Base-by-base conservation (phyloP, 2,329 filamentous ascomycete genomes). In the Colletotrichum sp. region DNA sequence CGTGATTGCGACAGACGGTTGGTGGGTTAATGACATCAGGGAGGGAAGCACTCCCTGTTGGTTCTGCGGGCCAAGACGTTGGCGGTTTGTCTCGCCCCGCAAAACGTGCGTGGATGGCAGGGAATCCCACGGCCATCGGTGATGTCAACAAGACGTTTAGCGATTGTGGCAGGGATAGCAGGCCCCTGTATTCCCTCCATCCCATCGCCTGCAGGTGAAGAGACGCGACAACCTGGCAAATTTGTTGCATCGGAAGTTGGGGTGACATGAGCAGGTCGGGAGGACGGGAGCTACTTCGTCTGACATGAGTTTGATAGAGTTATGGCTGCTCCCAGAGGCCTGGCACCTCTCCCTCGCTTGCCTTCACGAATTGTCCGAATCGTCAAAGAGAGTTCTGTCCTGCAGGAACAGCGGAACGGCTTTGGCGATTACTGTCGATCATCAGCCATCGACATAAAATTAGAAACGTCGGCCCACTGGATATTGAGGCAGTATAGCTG, bases 21-120 rank as follows among this genome's bases (percentile, higher is more conserved):
- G 73, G 73, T 73, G 73, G 73, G 73, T 75, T 73, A 56, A 75
- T 75, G 73, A 75, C 73, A 75, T 75, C 73, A 75, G 64, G 43
- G 62, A 71, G 43, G 58, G 64, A 48, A 58, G 71, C 28, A 13
- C 27, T 22, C 70, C 69, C 64, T 71, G 72, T 36, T 48, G 64
- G 27, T 43, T 72, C 62, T 61, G 70, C 66, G 73, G 73, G 73
- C 64, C 73, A 75, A 75, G 70, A 52, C 64, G 43, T 75, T 75
- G 70, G 73, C 70, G 34, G 64, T 30, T 55, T 61, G 52, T 65
- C 15, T 30, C 25, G 62, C 73, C 70, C 70, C 73, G 70, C 56
- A 48, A 28, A 48, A 67, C 43, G 56, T 48, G 64, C 16, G 32
- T 64, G 39, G 56, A n/a, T 27, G 27, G 52, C 64, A 60, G 64